These are phyloP conservation scores for Haplographium delicatum DNA, from an alignment of 495 filamentous ascomycete genomes.

Conservation along the genomic window DNA sequence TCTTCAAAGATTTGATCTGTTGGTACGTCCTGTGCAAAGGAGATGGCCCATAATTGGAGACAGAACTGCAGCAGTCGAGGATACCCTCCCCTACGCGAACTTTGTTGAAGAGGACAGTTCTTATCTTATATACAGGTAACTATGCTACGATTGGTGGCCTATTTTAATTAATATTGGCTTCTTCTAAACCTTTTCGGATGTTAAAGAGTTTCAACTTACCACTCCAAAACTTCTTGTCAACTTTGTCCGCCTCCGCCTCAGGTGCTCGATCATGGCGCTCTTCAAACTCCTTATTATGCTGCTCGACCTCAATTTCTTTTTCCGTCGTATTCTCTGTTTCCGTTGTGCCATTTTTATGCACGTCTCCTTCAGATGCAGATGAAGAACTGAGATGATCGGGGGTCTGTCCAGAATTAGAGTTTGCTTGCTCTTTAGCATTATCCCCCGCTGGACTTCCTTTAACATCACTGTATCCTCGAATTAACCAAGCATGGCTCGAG, in stretches of 20 bases:
- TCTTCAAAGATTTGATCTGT: too few relatives aligned
- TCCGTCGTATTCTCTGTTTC: conserved; percentile 39
- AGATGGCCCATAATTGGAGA: too few relatives aligned
- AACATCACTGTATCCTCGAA: conserved; percentile 31
- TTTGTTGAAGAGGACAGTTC: too few relatives aligned
- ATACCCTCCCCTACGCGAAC: too few relatives aligned
- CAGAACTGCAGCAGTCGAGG: too few relatives aligned
- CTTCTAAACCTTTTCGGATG: background rate
- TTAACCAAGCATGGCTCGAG: background rate
- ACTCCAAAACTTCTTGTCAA: conserved; percentile 44
- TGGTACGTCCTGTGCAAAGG: too few relatives aligned
- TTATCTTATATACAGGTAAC: too few relatives aligned
- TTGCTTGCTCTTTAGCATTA: conserved; percentile 28
- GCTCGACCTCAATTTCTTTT: conserved; percentile 44
- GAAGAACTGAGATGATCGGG: conserved; percentile 32
- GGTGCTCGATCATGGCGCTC: conserved; percentile 38
- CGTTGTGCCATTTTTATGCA: conserved; percentile 36
- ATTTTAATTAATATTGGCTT: too few relatives aligned
- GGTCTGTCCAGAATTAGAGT: conserved; percentile 25
- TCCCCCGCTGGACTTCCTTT: conserved; percentile 29
- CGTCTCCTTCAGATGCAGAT: conserved; percentile 29
- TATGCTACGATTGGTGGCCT: too few relatives aligned
- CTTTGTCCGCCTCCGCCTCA: conserved; percentile 37
- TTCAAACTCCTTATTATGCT: conserved; percentile 48
- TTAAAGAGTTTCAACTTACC: conserved; percentile 15